Evolutionary conservation across 2,329 filamentous ascomycete genomes (phyloP), one percentile per base, ranked within the genome.

Genomic region (Mollisia scopiformis): DNA sequence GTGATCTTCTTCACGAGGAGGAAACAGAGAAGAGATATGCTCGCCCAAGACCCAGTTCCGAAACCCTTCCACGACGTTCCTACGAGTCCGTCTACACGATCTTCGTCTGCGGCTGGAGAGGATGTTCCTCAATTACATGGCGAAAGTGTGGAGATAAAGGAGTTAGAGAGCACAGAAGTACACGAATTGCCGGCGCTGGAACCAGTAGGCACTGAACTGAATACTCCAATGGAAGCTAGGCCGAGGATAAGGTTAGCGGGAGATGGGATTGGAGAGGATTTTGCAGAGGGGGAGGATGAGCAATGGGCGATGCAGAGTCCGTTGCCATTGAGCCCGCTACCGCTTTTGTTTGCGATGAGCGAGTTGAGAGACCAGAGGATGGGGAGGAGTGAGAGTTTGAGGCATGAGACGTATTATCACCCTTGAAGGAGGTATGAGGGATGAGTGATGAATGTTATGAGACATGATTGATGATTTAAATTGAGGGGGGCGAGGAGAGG

Each of bases 401-500:
- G 53, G 27, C 68, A 71, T 62, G 59, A 71, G 6, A 71, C 69
- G 2, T 71, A 64, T 56, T 70, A 71, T 58, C 56, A 71, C 59
- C 61, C 65, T 58, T 71, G 64, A 71, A 65, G 19, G 28, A 28
- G 19, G 28, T 14, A 4, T 33, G 6, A 33, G 49, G 27, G 23
- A 47, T 6, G 4, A 5, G 14, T 25, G 13, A 47, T 25, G 43
- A n/a, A 47, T 25, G 43, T 27, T 21, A 43, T 21, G 39, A 19
- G n/a, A 21, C 16, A 47, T 47, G 43, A 47, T 27, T 47, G 11
- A 27, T 47, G 43, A 25, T 21, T 47, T 27, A 47, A 27, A 25
- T 6, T 47, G 13, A 2, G 43, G 23, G 14, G 11, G 23, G n/a
- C 4, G 25, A 13, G 8, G n/a, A 14, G 25, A 13, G 8, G 23